These are phyloP conservation scores for Dictyostelium firmibasis DNA, from an alignment of 78 protist genomes.

Conservation along the genomic window DNA sequence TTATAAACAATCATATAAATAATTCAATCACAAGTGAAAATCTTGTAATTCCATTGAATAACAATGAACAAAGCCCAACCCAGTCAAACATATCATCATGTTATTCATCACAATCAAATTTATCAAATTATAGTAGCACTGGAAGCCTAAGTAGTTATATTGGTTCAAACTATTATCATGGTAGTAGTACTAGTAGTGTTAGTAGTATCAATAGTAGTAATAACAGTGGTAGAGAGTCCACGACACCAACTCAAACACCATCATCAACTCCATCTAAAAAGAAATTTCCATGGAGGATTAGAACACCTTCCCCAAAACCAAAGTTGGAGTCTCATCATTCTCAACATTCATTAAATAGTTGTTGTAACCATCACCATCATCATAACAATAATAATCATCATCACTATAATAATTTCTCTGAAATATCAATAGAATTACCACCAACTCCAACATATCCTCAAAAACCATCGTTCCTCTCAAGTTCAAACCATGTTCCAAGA, in stretches of 20 bases:
- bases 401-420: background rate
- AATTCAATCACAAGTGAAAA: background rate
- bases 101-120: background rate
- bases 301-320: slow-evolving; percentile 39
- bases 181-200: background rate
- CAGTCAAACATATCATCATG: background rate
- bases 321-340: background rate
- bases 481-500: background rate
- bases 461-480: background rate
- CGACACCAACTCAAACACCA: background rate
- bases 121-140: background rate
- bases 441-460: slow-evolving; percentile 35
- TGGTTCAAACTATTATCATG: background rate
- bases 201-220: background rate
- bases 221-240: background rate
- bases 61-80: background rate
- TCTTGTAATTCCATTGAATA: background rate
- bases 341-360: background rate
- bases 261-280: background rate
- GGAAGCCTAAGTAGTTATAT: background rate
- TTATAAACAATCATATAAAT: background rate
- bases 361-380: too few relatives aligned
- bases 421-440: slow-evolving; percentile 10
- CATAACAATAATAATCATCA: background rate
- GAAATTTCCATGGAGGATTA: slow-evolving; percentile 21